A percentile compares a stretch with the other conserved stretches of the same genome.
Conservation (phyloP, 495 filamentous ascomycete species). For the Talaromyces ruber region DNA sequence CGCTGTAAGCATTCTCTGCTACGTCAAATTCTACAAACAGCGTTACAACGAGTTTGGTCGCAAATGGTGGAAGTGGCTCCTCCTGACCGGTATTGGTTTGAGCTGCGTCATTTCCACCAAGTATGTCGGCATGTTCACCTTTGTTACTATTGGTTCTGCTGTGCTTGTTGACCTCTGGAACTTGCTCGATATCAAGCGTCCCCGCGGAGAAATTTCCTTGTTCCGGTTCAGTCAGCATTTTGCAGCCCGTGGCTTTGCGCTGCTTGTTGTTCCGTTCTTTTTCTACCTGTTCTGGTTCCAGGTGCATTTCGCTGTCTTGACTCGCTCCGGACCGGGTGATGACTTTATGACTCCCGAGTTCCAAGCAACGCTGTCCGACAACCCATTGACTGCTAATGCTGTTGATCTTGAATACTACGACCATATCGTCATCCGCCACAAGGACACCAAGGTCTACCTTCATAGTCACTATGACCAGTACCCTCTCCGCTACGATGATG, state of each 20-base stretch:
- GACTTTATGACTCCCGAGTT: slow-evolving; percentile 99
- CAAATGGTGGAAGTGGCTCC: slow-evolving; percentile 99
- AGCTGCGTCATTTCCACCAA: slow-evolving; percentile 98
- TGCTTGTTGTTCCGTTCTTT: slow-evolving; percentile 87
- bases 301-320: slow-evolving; percentile 90
- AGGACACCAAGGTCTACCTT: slow-evolving; percentile 92
- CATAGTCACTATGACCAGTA: slow-evolving; percentile 89
- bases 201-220: slow-evolving; percentile 66
- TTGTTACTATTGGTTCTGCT: slow-evolving; percentile 91
- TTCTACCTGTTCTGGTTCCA: slow-evolving; percentile 99
- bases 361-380: slow-evolving; percentile 93
- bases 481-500: slow-evolving; percentile 92
- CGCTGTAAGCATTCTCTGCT: slow-evolving; percentile 86
- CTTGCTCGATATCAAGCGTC: slow-evolving; percentile 78
- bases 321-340: slow-evolving; percentile 84
- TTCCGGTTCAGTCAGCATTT: slow-evolving; percentile 84
- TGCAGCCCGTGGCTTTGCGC: slow-evolving; percentile 66
- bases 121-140: slow-evolving; percentile 94
- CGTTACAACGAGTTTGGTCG: slow-evolving; percentile 80
- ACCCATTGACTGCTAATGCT: slow-evolving; percentile 79
- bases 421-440: slow-evolving; percentile 79
- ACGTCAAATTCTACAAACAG: slow-evolving; percentile 96
- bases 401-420: slow-evolving; percentile 86
- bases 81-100: slow-evolving; percentile 85
- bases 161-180: slow-evolving; percentile 94